Conservation (phyloP, 306 rosid genomes). For the Glycine latifolia region DNA sequence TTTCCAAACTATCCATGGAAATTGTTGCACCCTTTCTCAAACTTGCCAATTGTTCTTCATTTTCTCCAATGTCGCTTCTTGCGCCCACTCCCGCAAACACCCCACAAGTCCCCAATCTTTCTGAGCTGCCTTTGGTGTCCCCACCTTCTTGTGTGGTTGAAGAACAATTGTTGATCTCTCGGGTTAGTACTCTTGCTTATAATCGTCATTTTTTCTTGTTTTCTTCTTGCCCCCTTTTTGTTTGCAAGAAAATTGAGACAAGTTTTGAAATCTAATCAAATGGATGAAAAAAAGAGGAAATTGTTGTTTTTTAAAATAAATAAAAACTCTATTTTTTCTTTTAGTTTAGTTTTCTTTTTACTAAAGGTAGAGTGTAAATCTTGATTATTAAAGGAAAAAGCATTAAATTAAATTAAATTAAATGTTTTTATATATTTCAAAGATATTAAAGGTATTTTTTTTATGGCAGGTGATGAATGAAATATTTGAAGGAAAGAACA, state of each 20-base stretch:
- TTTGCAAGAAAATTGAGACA: neutral
- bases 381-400: too few species aligned
- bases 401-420: too few species aligned
- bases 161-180: constrained; percentile 64
- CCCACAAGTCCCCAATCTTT: constrained; percentile 62
- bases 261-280: too few species aligned
- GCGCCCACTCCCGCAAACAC: constrained; percentile 96
- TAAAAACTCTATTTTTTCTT: too few species aligned
- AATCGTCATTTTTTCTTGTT: constrained; percentile 45
- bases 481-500: constrained; percentile 53
- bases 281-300: too few species aligned
- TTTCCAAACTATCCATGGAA: constrained; percentile 67
- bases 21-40: constrained; percentile 53
- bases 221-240: neutral
- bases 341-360: too few species aligned
- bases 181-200: constrained; percentile 62
- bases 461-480: constrained; percentile 53
- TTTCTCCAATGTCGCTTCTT: constrained; percentile 65
- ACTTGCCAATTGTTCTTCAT: constrained; percentile 35
- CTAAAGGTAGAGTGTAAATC: too few species aligned
- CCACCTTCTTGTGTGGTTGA: constrained; percentile 57
- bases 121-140: constrained; percentile 40
- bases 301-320: too few species aligned
- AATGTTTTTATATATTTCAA: too few species aligned
- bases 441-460: too few species aligned